These are phyloP conservation scores for Aspergillus aculeatus DNA, from an alignment of 2,329 filamentous ascomycete genomes.

Conservation along the genomic window DNA sequence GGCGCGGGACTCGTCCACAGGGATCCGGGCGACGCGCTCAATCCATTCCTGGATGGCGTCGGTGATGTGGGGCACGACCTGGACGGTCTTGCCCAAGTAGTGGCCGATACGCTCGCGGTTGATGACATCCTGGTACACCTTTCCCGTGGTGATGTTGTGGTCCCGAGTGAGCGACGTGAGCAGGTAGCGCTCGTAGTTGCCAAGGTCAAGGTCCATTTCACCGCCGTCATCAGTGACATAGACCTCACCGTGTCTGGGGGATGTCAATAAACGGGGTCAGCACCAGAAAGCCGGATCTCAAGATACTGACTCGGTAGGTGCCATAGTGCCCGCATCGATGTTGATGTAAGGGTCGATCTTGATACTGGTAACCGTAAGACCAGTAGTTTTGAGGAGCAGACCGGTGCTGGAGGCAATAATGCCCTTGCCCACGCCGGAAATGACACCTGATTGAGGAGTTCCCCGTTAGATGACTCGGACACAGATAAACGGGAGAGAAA, in stretches of 20 bases:
- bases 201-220: constrained; percentile 71
- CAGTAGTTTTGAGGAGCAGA: constrained; percentile 31
- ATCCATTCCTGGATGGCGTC: constrained; percentile 89
- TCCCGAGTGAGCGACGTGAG: constrained; percentile 77
- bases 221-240: constrained; percentile 85
- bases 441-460: constrained; percentile 39
- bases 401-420: constrained; percentile 60
- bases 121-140: constrained; percentile 89
- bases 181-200: constrained; percentile 79
- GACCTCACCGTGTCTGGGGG: constrained; percentile 69
- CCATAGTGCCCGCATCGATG: constrained; percentile 71
- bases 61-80: constrained; percentile 90
- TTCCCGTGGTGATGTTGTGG: constrained; percentile 96
- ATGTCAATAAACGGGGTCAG: constrained; percentile 5
- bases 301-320: constrained; percentile 25
- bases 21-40: constrained; percentile 76
- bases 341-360: constrained; percentile 68
- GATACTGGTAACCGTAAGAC: constrained; percentile 31
- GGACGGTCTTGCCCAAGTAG: constrained; percentile 82
- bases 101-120: constrained; percentile 69
- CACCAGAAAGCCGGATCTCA: constrained; percentile 3
- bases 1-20: constrained; percentile 79
- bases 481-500: neutral
- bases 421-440: constrained; percentile 57
- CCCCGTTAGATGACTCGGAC: constrained; percentile 8